Evolutionary conservation across 768 basidiomycete genomes (phyloP).

Genomic region (Termitomyces titanicus): DNA sequence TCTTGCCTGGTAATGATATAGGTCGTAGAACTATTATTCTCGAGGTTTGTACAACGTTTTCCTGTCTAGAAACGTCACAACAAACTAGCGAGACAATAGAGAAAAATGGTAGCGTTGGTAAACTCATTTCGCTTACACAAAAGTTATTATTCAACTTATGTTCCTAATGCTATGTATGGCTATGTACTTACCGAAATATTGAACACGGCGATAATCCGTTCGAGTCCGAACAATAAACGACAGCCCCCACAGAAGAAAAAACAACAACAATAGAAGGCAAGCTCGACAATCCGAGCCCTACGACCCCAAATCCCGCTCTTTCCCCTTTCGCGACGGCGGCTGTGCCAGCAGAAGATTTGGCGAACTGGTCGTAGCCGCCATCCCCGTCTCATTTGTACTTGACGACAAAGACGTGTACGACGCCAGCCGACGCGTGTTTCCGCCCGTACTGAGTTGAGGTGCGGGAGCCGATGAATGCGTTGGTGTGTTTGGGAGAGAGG

Average conservation of each 20-base stretch:
- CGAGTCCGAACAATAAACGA: neutral
- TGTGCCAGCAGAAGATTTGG: constrained; percentile 7
- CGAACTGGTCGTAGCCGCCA: constrained; percentile 10
- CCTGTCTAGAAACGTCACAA: no score
- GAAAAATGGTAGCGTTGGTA: no score
- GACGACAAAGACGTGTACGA: constrained; percentile 4
- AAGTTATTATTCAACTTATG: no score
- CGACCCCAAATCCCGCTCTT: constrained; percentile 12
- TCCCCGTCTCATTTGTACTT: neutral
- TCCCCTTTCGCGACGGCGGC: constrained; percentile 14
- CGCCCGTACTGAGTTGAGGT: neutral
- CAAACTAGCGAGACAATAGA: no score
- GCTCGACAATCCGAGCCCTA: neutral
- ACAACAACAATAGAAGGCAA: neutral
- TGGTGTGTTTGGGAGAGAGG: constrained; percentile 9
- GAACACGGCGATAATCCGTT: neutral
- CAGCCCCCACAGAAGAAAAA: neutral
- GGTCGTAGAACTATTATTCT: no score
- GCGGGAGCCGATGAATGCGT: neutral
- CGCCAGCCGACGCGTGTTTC: constrained; percentile 7
- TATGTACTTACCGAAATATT: no score
- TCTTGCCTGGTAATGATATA: no score
- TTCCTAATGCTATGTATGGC: no score
- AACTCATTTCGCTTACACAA: no score
- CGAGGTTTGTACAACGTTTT: no score